A percentile compares a stretch with the other conserved stretches of the same genome.
Evolutionary conservation across 148 eudicot genomes (phyloP).

Genomic region (Vaccinium vitisidaea): DNA sequence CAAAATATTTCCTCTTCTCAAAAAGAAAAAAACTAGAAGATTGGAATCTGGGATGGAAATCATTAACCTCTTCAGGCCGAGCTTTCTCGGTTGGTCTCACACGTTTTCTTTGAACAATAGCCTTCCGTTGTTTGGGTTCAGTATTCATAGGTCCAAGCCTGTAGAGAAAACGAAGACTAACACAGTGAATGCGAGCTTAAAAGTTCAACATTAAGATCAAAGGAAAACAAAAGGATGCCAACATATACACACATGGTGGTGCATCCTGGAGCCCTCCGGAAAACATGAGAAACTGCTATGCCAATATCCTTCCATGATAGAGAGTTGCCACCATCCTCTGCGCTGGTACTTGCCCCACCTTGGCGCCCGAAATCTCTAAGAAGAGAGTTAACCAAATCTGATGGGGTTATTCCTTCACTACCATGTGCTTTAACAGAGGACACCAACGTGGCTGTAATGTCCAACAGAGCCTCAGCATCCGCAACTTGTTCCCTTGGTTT

Average conservation of each 20-base stretch:
- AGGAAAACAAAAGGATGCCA: not conserved
- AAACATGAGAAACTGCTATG: slow-evolving; percentile 53
- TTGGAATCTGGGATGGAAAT: not conserved
- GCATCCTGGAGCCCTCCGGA: slow-evolving; percentile 56
- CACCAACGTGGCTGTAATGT: slow-evolving; percentile 63
- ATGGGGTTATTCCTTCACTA: slow-evolving; percentile 62
- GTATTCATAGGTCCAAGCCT: slow-evolving; percentile 87
- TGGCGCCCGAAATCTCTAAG: slow-evolving; percentile 51
- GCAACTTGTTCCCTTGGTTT: slow-evolving; percentile 94
- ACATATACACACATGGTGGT: slow-evolving; percentile 54
- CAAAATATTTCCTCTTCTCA: not conserved
- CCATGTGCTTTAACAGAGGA: slow-evolving; percentile 61
- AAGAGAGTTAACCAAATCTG: slow-evolving; percentile 60
- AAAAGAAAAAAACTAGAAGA: not conserved
- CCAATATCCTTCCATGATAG: slow-evolving; percentile 77
- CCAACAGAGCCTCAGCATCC: slow-evolving; percentile 83
- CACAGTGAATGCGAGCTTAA: not conserved
- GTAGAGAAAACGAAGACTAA: slow-evolving; percentile 16
- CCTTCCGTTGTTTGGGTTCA: slow-evolving; percentile 61
- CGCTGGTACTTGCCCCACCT: slow-evolving; percentile 44
- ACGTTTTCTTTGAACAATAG: slow-evolving; percentile 45
- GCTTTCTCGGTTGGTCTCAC: slow-evolving; percentile 59
- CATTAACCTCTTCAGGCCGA: slow-evolving; percentile 80
- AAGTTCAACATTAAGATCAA: not conserved
- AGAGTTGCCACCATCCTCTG: slow-evolving; percentile 34